A percentile compares a stretch with the other conserved stretches of the same genome.
phyloP scores from a whole-genome alignment of 2,329 filamentous ascomycete genomes.

The Colletotrichum sansevieriae region DNA sequence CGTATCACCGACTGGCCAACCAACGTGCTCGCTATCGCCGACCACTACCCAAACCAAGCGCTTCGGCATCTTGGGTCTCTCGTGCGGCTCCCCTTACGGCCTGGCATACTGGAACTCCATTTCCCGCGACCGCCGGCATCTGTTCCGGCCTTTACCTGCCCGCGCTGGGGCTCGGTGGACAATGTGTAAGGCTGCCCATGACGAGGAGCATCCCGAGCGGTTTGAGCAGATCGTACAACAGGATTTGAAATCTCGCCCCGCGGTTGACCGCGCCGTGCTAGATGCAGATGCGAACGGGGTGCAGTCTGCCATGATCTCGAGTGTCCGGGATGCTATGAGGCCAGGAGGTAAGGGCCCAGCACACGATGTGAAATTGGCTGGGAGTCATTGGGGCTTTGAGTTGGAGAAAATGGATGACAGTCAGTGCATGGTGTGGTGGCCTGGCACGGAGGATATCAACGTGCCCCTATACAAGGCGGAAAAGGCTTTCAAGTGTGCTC shows the following conservation, averaged over 20 bases:
- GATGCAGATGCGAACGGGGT: conserved; percentile 46
- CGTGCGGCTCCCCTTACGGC: conserved; percentile 54
- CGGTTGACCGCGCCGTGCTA: conserved; percentile 26
- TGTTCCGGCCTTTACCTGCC: conserved; percentile 53
- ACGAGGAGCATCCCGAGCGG: conserved; percentile 31
- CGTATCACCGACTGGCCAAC: conserved; percentile 50
- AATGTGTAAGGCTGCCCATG: conserved; percentile 38
- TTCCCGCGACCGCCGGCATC: conserved; percentile 51
- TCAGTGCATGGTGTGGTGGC: conserved; percentile 48
- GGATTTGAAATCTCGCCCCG: conserved; percentile 22
- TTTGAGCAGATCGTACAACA: conserved; percentile 13
- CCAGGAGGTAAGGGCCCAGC: conserved; percentile 47
- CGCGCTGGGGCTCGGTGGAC: conserved; percentile 49
- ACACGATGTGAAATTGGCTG: conserved; percentile 48
- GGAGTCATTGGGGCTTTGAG: conserved; percentile 48
- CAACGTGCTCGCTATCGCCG: conserved; percentile 51
- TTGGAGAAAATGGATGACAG: conserved; percentile 48
- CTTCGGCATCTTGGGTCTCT: conserved; percentile 52
- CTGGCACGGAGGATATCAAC: conserved; percentile 50
- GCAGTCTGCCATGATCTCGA: conserved; percentile 44
- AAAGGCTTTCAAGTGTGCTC: neutral
- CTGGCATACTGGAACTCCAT: conserved; percentile 51
- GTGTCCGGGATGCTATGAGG: conserved; percentile 45
- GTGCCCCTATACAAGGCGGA: conserved; percentile 47
- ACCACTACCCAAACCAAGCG: conserved; percentile 43